phyloP scores from a whole-genome alignment of 2,329 filamentous ascomycete genomes.

The Pseudofabraea citricarpa region DNA sequence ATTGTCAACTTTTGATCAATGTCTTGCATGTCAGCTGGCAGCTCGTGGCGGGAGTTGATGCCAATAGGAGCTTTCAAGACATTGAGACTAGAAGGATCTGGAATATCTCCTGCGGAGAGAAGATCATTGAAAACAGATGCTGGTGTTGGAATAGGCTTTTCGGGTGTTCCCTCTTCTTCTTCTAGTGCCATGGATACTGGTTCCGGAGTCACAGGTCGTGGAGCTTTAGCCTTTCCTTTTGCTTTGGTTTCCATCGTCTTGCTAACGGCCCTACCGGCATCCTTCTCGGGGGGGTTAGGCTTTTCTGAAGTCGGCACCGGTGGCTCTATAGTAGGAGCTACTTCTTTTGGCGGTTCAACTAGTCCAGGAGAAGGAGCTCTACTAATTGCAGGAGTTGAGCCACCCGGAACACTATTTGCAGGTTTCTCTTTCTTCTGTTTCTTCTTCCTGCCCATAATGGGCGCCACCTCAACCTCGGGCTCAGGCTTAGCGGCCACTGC shows the following conservation, averaged over 20 bases:
- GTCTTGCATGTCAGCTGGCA: conserved; percentile 17
- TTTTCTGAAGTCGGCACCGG: conserved; percentile 5
- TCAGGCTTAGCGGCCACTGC: conserved; percentile 35
- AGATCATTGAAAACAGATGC: conserved; percentile 33
- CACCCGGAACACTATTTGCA: conserved; percentile 24
- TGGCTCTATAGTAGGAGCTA: conserved; percentile 9
- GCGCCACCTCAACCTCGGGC: conserved; percentile 51
- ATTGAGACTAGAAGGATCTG: conserved; percentile 31
- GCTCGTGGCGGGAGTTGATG: conserved; percentile 29
- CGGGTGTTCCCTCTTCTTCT: conserved; percentile 22
- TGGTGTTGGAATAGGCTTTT: conserved; percentile 25
- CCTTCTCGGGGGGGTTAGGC: conserved; percentile 10
- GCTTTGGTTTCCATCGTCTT: conserved; percentile 14
- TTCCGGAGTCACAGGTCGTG: conserved; percentile 15
- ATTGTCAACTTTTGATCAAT: conserved; percentile 39
- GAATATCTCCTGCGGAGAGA: conserved; percentile 28
- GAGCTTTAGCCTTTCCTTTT: conserved; percentile 20
- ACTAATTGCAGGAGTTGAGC: conserved; percentile 22
- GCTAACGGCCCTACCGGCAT: conserved; percentile 8
- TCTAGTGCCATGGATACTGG: conserved; percentile 12
- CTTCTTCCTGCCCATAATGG: conserved; percentile 76
- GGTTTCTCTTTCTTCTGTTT: conserved; percentile 74
- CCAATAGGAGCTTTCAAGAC: conserved; percentile 34
- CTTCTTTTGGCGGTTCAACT: conserved; percentile 10
- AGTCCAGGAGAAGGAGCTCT: conserved; percentile 20